phyloP scores from a whole-genome alignment of 2,329 filamentous ascomycete species.

The Mollisiaceae sp. region DNA sequence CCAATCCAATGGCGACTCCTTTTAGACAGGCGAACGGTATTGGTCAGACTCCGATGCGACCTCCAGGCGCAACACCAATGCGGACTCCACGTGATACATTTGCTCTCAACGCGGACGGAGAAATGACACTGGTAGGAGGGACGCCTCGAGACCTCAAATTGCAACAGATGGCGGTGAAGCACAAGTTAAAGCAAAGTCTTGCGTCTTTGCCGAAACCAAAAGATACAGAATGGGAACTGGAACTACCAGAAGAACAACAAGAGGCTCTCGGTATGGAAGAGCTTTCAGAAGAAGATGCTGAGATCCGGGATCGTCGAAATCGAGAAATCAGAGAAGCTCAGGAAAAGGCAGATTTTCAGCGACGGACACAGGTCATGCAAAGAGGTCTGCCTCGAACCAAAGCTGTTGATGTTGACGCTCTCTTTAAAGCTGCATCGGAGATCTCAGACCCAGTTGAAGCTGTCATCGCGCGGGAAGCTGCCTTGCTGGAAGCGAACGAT shows the following conservation, averaged over 20 bases:
- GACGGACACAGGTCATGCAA: slow-evolving; percentile 92
- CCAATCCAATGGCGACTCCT: slow-evolving; percentile 94
- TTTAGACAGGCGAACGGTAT: slow-evolving; percentile 69
- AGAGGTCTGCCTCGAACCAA: slow-evolving; percentile 78
- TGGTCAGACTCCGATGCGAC: slow-evolving; percentile 67
- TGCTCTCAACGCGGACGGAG: slow-evolving; percentile 73
- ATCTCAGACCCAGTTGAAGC: slow-evolving; percentile 68
- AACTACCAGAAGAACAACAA: slow-evolving; percentile 81
- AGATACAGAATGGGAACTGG: slow-evolving; percentile 91
- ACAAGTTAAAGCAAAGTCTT: slow-evolving; percentile 74
- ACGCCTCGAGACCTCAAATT: slow-evolving; percentile 79
- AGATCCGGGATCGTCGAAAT: slow-evolving; percentile 80
- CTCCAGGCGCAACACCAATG: slow-evolving; percentile 80
- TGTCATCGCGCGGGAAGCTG: slow-evolving; percentile 77
- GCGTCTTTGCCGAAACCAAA: slow-evolving; percentile 89
- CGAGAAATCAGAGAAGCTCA: slow-evolving; percentile 72
- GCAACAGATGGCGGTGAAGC: slow-evolving; percentile 70
- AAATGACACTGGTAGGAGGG: slow-evolving; percentile 69
- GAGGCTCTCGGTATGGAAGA: slow-evolving; percentile 59
- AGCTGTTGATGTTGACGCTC: slow-evolving; percentile 69
- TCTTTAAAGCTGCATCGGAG: slow-evolving; percentile 67
- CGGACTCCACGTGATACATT: slow-evolving; percentile 89
- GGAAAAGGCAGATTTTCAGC: slow-evolving; percentile 74
- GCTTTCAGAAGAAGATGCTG: slow-evolving; percentile 62
- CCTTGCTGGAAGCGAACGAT: slow-evolving; percentile 81